Evolutionary conservation across 495 filamentous ascomycete species (phyloP).

Genomic region (Talaromyces proteolyticus): DNA sequence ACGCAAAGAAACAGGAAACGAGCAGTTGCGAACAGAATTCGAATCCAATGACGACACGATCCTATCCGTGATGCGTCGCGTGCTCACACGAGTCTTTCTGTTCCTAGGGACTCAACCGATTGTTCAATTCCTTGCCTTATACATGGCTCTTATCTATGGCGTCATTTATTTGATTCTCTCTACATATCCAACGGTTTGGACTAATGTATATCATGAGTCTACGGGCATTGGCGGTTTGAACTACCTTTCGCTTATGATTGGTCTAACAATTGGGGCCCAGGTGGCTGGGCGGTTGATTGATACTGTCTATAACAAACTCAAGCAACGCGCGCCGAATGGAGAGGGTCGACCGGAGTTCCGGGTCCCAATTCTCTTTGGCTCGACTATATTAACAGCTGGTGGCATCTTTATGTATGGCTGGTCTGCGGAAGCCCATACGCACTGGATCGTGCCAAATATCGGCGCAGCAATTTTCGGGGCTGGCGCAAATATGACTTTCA

Average conservation of each 20-base stretch:
- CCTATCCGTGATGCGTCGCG: background rate
- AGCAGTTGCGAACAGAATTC: background rate
- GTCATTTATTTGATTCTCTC: conserved; percentile 60
- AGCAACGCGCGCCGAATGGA: conserved; percentile 40
- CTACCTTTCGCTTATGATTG: conserved; percentile 67
- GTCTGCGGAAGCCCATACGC: conserved; percentile 40
- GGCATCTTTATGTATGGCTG: conserved; percentile 63
- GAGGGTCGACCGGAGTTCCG: conserved; percentile 36
- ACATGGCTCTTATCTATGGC: conserved; percentile 61
- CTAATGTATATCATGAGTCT: conserved; percentile 49
- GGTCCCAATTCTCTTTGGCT: conserved; percentile 49
- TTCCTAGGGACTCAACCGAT: conserved; percentile 49
- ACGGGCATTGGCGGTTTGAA: conserved; percentile 59
- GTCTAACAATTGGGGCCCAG: conserved; percentile 60
- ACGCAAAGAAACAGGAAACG: conserved; percentile 42
- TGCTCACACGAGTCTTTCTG: conserved; percentile 36
- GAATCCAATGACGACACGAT: background rate
- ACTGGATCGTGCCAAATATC: conserved; percentile 50
- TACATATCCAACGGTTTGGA: conserved; percentile 45
- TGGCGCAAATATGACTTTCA: conserved; percentile 59
- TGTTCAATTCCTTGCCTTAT: conserved; percentile 43
- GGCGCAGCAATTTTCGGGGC: conserved; percentile 53
- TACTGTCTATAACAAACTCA: conserved; percentile 56
- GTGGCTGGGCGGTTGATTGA: conserved; percentile 58
- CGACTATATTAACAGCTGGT: conserved; percentile 43